Base-by-base conservation (phyloP, 2,329 filamentous ascomycete genomes). In the Berkeleyomyces basicola region DNA sequence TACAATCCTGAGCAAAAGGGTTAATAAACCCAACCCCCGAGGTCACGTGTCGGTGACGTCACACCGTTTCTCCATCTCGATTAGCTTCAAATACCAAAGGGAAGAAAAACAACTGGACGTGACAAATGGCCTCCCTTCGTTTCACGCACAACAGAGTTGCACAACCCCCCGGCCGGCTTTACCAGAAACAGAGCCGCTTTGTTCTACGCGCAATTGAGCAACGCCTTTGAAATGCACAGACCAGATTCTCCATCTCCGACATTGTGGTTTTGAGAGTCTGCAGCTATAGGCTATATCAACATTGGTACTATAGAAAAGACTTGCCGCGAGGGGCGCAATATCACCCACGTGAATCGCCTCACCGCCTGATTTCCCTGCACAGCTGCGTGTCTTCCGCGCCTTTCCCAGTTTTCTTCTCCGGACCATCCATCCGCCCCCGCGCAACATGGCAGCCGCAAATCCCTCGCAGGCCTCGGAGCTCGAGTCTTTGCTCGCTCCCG, bases 401-500 rank as follows among this genome's bases (percentile, higher is more conserved):
- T 39, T 14, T 1, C 23, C 14, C 11, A 36, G 49, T 14, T 36
- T 3, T n/a, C 16, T 33, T 11, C 10, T 39, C 37, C 31, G 36
- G 11, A 31, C 23, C 40, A 11, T 57, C 60, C 23, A 62, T 53
- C 11, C 37, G 6, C 23, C 37, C 7, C 5, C 43, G 31, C 23
- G 36, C 40, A 37, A 11, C 36, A 53, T 53, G 49, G 10, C 49
- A 9, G n/a, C 55, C 11, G 37, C 55, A 36, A 36, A 58, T 11
- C 16, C 16, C 53, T 44, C 16, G 7, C 44, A 39, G 57, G 46
- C 16, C 16, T 51, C 44, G 33, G 62, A 63, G 36, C 57, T 51
- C 37, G 55, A 63, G 23, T 51, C 62, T 1, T 39, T 61, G 31
- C 62, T 63, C 10, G 37, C 62, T 16, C 44, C 57, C 4, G 46